Evolutionary conservation across 148 eudicot species (phyloP), one percentile per base, ranked within the genome.

Genomic region (Cornus florida): DNA sequence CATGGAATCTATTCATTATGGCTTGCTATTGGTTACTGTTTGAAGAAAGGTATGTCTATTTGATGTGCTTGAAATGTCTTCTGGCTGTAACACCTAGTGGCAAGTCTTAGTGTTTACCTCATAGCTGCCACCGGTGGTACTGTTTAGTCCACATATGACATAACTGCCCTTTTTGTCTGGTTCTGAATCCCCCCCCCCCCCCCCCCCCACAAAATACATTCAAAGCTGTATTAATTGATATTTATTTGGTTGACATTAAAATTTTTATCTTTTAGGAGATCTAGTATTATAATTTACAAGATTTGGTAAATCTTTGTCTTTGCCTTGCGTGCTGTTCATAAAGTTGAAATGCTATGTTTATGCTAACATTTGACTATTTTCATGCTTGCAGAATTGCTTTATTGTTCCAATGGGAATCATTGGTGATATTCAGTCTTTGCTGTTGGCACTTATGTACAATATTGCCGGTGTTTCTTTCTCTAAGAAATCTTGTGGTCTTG

Each of bases 381-480:
- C 75, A 11, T 87, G 60, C 78, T 77, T 86, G 86, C 93, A 93
- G 97, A 89, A 80, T 79, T 86, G 77, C 59, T 33, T 85, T 71
- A 67, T 76, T 75, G 68, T 79, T 69, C 90, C 88, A 20, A 72
- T 81, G 86, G 77, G 84, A 85, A 85, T 80, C 65, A 80, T 90
- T 82, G 92, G 92, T 79, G 93, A 87, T 74, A 87, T 96, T 75
- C 97, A 94, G 82, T 82, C 87, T 71, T 88, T 90, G 83, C 83
- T 96, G 86, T 79, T 94, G 76, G 87, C 87, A 72, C 85, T 90
- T 68, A 96, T 92, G 93, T 90, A 89, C 87, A 90, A 86, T 82
- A 90, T 90, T 84, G 89, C 92, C 7, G 87, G 79, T 81, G 75
- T 82, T 73, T 86, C 83, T 87, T 88, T 88, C 31, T 82, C 84